Evolutionary conservation across 129 eudicot species (phyloP).

Genomic region (Tagetes patula): DNA sequence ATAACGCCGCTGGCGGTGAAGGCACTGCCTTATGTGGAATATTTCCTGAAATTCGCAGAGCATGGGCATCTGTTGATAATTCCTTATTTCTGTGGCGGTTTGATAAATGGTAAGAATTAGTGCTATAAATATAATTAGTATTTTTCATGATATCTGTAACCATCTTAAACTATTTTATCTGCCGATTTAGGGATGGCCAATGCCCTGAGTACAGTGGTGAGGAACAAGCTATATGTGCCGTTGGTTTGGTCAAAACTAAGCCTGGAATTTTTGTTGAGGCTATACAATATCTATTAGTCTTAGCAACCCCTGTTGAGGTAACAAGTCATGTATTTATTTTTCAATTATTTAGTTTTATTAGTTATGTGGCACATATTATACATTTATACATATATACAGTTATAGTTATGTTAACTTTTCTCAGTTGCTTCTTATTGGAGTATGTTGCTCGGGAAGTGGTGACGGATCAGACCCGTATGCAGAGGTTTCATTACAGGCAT

Average conservation of each 20-base stretch:
- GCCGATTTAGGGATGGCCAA: constrained; percentile 76
- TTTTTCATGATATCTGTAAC: not conserved
- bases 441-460: constrained; percentile 85
- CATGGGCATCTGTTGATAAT: constrained; percentile 98
- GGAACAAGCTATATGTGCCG: constrained; percentile 97
- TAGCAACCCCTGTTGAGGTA: constrained; percentile 99
- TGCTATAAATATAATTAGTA: not conserved
- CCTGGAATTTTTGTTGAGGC: constrained; percentile 95
- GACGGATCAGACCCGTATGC: constrained; percentile 96
- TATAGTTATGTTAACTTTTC: constrained; percentile 7
- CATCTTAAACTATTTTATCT: constrained; percentile 14
- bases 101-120: constrained; percentile 72
- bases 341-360: constrained; percentile 7
- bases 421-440: constrained; percentile 91
- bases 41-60: constrained; percentile 96
- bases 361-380: constrained; percentile 6
- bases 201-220: constrained; percentile 96
- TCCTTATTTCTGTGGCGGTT: constrained; percentile 94
- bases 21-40: constrained; percentile 98
- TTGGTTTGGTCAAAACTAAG: constrained; percentile 83
- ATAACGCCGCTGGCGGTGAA: constrained; percentile 92
- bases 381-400: not conserved
- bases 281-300: constrained; percentile 82
- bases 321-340: not conserved
- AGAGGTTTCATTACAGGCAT: constrained; percentile 86